phyloP scores from a whole-genome alignment of 2,329 filamentous ascomycete genomes.

The Pyrenophora teres region DNA sequence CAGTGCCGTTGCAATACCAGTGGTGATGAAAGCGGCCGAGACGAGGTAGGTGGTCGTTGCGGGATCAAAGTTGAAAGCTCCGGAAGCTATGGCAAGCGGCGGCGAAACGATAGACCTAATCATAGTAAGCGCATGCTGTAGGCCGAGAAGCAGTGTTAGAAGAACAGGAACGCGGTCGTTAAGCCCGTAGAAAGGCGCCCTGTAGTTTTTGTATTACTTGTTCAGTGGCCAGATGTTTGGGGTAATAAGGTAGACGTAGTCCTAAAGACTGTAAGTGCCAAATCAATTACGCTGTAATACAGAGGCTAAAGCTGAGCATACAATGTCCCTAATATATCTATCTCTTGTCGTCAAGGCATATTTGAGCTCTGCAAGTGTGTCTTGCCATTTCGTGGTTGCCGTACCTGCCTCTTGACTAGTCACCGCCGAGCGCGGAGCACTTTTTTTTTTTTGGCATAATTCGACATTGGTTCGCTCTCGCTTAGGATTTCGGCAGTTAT shows the following conservation, averaged over 20 bases:
- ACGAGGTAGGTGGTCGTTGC: slow-evolving; percentile 34
- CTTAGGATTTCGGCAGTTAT: not conserved
- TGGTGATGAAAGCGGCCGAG: slow-evolving; percentile 37
- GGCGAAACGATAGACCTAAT: slow-evolving; percentile 35
- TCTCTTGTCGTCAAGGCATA: slow-evolving; percentile 45
- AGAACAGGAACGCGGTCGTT: slow-evolving; percentile 34
- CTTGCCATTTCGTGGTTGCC: slow-evolving; percentile 13
- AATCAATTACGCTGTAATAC: not conserved
- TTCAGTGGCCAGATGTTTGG: slow-evolving; percentile 31
- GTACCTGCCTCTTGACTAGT: slow-evolving; percentile 5
- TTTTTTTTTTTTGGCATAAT: slow-evolving; percentile 8
- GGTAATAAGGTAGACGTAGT: slow-evolving; percentile 42
- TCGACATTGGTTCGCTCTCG: slow-evolving; percentile 2
- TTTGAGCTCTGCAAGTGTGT: slow-evolving; percentile 23
- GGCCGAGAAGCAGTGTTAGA: slow-evolving; percentile 33
- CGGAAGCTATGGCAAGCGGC: slow-evolving; percentile 36
- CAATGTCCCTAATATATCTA: slow-evolving; percentile 50
- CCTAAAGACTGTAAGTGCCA: slow-evolving; percentile 25
- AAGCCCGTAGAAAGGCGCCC: slow-evolving; percentile 34
- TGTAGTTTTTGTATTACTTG: slow-evolving; percentile 33
- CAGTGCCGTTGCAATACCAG: slow-evolving; percentile 34
- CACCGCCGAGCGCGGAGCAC: slow-evolving; percentile 10
- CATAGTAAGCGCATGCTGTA: slow-evolving; percentile 40
- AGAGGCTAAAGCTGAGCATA: slow-evolving; percentile 15
- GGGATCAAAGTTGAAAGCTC: slow-evolving; percentile 34